Conservation (phyloP, 2,329 filamentous ascomycete species). For the Monosporascus sp. region DNA sequence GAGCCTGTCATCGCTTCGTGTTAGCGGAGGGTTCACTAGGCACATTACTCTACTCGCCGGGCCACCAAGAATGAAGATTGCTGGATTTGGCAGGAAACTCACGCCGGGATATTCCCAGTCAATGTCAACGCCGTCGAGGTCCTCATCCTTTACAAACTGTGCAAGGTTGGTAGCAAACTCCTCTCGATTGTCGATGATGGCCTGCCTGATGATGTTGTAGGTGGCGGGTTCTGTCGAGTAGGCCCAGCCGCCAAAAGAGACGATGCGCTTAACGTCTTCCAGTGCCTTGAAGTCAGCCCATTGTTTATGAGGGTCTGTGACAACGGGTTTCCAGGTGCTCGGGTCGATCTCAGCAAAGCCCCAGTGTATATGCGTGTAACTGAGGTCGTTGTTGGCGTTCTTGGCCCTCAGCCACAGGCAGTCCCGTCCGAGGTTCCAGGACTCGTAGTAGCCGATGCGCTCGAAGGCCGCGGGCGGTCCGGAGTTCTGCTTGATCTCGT, state of each 20-base stretch:
- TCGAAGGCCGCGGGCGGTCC: not conserved
- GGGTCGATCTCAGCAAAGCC: slow-evolving; percentile 1
- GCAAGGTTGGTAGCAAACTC: slow-evolving; percentile 15
- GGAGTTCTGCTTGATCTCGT: slow-evolving; percentile 1
- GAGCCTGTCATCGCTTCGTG: slow-evolving; percentile 2
- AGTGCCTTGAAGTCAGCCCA: slow-evolving; percentile 13
- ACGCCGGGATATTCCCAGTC: slow-evolving; percentile 32
- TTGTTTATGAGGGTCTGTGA: slow-evolving; percentile 5
- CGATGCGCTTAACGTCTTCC: slow-evolving; percentile 8
- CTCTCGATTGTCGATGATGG: slow-evolving; percentile 4
- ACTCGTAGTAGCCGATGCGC: slow-evolving; percentile 2
- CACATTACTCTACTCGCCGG: too few relatives aligned
- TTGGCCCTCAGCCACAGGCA: not conserved
- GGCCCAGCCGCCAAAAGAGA: slow-evolving; percentile 16
- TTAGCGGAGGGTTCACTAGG: not conserved
- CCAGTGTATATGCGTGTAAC: not conserved
- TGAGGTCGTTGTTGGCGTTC: not conserved
- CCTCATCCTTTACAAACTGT: slow-evolving; percentile 15
- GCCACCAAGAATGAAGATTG: too few relatives aligned
- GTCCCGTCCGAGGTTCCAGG: not conserved
- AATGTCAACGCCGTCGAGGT: slow-evolving; percentile 27
- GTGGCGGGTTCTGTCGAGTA: slow-evolving; percentile 11
- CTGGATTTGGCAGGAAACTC: not conserved
- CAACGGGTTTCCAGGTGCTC: not conserved
- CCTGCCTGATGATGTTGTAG: slow-evolving; percentile 12